These are phyloP conservation scores for Cocos nucifera DNA, from an alignment of 176 grass and related monocot species.

Conservation along the genomic window DNA sequence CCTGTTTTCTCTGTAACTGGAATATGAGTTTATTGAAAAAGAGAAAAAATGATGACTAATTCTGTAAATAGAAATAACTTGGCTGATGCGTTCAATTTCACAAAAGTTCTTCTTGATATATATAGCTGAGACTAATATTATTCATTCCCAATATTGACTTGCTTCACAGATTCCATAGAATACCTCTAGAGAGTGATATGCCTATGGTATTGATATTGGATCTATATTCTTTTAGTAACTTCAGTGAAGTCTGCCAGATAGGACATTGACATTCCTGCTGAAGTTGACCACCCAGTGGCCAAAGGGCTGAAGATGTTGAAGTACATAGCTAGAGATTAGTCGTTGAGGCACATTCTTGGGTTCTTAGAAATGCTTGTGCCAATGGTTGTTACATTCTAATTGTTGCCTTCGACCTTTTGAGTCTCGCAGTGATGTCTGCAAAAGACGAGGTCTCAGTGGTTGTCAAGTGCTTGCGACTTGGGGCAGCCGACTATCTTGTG, in stretches of 20 bases:
- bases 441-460: constrained; percentile 87
- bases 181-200: no score
- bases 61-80: no score
- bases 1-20: no score
- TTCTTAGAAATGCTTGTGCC: no score
- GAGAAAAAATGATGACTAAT: no score
- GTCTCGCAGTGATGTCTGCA: constrained; percentile 70
- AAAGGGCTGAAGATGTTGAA: constrained; percentile 98
- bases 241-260: constrained; percentile 62
- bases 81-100: no score
- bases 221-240: constrained; percentile 41
- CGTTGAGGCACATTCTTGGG: constrained; percentile 51
- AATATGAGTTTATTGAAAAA: no score
- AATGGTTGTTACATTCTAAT: neutral
- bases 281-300: constrained; percentile 74
- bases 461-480: constrained; percentile 88
- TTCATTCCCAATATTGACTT: no score
- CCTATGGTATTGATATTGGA: no score
- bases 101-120: no score
- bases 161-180: no score
- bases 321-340: constrained; percentile 82
- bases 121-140: no score
- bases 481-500: constrained; percentile 82
- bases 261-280: constrained; percentile 71
- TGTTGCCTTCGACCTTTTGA: neutral